Percentiles rank a stretch among this genome's conserved stretches.
Conservation (phyloP, 495 filamentous ascomycete genomes). For the Hapsidospora chrysogenum region DNA sequence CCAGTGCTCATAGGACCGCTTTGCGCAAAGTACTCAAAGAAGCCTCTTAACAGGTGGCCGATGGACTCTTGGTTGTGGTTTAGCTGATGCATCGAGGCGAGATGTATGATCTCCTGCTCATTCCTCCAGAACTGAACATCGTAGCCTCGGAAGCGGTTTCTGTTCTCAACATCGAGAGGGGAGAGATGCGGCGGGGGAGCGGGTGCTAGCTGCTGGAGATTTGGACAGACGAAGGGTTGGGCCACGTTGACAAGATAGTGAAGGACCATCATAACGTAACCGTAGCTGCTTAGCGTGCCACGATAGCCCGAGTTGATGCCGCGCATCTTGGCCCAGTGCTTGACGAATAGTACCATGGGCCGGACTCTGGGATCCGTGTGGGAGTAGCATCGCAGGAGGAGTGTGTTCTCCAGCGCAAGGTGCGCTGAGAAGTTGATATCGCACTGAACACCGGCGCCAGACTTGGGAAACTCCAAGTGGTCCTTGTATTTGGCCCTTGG, state of each 20-base stretch:
- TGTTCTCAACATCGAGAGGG: constrained; percentile 21
- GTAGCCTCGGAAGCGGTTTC: constrained; percentile 32
- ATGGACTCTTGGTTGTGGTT: constrained; percentile 44
- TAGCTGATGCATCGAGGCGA: constrained; percentile 31
- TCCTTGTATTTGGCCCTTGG: constrained; percentile 32
- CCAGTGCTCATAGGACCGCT: constrained; percentile 21
- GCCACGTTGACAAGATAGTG: constrained; percentile 73
- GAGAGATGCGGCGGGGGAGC: constrained; percentile 19
- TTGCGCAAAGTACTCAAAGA: constrained; percentile 68
- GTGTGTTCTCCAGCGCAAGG: constrained; percentile 63
- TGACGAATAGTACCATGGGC: constrained; percentile 65
- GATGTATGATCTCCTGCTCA: constrained; percentile 38
- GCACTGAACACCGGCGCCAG: constrained; percentile 54
- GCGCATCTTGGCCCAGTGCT: constrained; percentile 66
- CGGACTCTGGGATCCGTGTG: constrained; percentile 54
- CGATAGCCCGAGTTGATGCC: constrained; percentile 70
- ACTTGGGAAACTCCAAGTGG: constrained; percentile 53
- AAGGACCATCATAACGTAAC: constrained; percentile 85
- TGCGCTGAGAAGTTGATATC: constrained; percentile 77
- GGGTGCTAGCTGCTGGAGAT: constrained; percentile 47
- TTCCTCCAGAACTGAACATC: constrained; percentile 53
- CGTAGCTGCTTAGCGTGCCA: constrained; percentile 70
- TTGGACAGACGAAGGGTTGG: constrained; percentile 60
- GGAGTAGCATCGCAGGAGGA: constrained; percentile 61
- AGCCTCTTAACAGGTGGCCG: constrained; percentile 50